Conservation (phyloP, 148 eudicot genomes). For the Vaccinium darrowii region DNA sequence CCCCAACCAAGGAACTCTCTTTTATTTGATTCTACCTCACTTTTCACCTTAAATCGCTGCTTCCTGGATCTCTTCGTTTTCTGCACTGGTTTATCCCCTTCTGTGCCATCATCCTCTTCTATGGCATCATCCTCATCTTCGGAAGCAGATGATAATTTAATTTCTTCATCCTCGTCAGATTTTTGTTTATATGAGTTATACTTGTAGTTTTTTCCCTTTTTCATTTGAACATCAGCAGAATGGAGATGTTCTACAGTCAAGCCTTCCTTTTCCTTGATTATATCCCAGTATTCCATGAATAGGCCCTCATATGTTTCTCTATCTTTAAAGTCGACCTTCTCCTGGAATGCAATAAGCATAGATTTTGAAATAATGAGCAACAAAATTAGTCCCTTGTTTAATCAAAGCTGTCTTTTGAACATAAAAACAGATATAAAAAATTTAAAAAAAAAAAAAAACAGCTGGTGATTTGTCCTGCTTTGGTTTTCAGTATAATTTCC, state of each 20-base stretch:
- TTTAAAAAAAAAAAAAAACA: neutral
- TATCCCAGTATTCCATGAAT: constrained; percentile 73
- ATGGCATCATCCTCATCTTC: constrained; percentile 25
- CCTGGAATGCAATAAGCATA: constrained; percentile 41
- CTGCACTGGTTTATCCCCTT: constrained; percentile 12
- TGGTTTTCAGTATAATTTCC: neutral
- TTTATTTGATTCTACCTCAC: constrained; percentile 32
- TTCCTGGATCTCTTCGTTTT: constrained; percentile 34
- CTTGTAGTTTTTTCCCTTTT: constrained; percentile 31
- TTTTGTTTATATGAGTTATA: constrained; percentile 40
- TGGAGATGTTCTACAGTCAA: constrained; percentile 50
- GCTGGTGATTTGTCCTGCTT: neutral
- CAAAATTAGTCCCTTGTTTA: neutral
- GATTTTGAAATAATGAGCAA: neutral
- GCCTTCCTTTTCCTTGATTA: constrained; percentile 56
- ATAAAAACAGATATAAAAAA: neutral
- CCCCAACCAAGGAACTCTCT: constrained; percentile 67
- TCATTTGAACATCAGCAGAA: constrained; percentile 46
- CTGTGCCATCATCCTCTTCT: constrained; percentile 14
- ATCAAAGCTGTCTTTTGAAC: neutral
- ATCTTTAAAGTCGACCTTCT: constrained; percentile 68
- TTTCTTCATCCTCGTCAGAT: constrained; percentile 29
- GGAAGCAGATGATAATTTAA: constrained; percentile 14
- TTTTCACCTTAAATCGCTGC: constrained; percentile 21
- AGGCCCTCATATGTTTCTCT: constrained; percentile 75